Conservation (phyloP, 305 asterid genomes). For the Withania somnifera region DNA sequence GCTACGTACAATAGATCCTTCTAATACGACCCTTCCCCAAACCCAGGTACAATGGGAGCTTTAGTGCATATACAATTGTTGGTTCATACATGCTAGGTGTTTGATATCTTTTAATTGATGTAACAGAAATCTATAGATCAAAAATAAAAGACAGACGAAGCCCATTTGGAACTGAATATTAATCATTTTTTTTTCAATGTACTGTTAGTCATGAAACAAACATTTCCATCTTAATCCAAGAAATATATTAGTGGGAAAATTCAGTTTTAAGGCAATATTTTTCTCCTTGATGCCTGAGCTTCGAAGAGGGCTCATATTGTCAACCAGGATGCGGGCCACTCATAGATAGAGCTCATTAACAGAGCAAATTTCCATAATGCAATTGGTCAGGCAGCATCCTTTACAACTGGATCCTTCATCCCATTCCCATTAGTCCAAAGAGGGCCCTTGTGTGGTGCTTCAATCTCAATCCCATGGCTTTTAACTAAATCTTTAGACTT, state of each 20-base stretch:
- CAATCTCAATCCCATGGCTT: background rate
- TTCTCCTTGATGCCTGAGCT: background rate
- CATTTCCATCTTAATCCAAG: background rate
- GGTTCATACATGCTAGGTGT: background rate
- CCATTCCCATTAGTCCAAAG: background rate
- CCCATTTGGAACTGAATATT: background rate
- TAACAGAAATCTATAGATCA: background rate
- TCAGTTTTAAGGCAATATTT: background rate
- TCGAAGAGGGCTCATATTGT: background rate
- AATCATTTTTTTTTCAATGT: background rate
- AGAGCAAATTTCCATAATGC: background rate
- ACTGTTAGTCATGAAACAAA: background rate
- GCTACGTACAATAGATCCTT: too few species aligned
- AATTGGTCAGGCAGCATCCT: background rate
- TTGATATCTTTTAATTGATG: background rate
- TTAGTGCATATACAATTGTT: background rate
- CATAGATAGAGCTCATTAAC: background rate
- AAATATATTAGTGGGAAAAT: background rate
- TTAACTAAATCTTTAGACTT: background rate
- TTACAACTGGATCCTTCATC: background rate
- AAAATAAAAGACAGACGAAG: background rate
- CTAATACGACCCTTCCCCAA: too few species aligned
- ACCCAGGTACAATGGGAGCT: too few species aligned
- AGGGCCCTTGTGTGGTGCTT: background rate
- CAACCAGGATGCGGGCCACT: background rate